A percentile compares a stretch with the other conserved stretches of the same genome.
phyloP scores from a whole-genome alignment of 768 basidiomycete species.

The Termitomyces eurrhizus region DNA sequence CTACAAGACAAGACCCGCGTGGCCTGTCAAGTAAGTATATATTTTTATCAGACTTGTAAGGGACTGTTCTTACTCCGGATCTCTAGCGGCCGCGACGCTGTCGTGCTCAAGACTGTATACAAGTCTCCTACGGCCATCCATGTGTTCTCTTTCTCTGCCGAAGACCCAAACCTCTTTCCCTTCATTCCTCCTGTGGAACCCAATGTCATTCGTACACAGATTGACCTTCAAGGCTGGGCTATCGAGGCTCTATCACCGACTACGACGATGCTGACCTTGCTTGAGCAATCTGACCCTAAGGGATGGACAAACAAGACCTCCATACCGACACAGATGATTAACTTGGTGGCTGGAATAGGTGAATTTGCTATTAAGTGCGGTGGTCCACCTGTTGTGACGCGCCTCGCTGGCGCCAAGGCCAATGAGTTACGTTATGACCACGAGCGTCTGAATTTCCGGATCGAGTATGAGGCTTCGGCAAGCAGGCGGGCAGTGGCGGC shows the following conservation, averaged over 20 bases:
- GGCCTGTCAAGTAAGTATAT: constrained; percentile 82
- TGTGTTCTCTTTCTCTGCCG: constrained; percentile 91
- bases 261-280: constrained; percentile 87
- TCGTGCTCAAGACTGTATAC: constrained; percentile 93
- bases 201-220: constrained; percentile 85
- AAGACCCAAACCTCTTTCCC: constrained; percentile 85
- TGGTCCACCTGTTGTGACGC: constrained; percentile 88
- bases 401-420: constrained; percentile 74
- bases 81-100: constrained; percentile 80
- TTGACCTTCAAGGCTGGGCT: constrained; percentile 99
- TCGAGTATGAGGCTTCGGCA: constrained; percentile 77
- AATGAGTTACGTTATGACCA: constrained; percentile 81
- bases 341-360: constrained; percentile 83
- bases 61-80: constrained; percentile 10
- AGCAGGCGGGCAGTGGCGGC: constrained; percentile 34
- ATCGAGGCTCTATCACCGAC: constrained; percentile 94
- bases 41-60: neutral
- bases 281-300: constrained; percentile 96
- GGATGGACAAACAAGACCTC: constrained; percentile 95
- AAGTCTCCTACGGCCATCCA: constrained; percentile 95
- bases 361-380: constrained; percentile 96
- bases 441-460: constrained; percentile 72
- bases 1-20: constrained; percentile 84
- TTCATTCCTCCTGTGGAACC: constrained; percentile 63
- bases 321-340: constrained; percentile 93